Conservation (phyloP, 2,329 filamentous ascomycete genomes). For the Aspergillus candidus region DNA sequence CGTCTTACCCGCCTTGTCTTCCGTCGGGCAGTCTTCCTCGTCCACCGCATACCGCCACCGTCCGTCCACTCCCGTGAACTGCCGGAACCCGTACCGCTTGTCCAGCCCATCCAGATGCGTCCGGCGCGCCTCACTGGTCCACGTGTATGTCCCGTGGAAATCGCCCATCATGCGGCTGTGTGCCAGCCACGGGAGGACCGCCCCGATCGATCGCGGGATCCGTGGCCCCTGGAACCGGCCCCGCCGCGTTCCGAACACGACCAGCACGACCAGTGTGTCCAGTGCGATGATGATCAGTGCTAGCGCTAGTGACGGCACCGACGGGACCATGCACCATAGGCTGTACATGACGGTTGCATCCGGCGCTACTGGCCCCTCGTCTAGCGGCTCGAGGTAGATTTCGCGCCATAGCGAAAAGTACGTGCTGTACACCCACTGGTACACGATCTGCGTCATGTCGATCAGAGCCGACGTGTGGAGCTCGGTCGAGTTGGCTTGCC, state of each 20-base stretch:
- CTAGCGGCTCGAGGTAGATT: slow-evolving; percentile 24
- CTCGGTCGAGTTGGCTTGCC: slow-evolving; percentile 17
- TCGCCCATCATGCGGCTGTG: slow-evolving; percentile 30
- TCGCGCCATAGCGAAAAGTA: slow-evolving; percentile 32
- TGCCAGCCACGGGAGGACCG: slow-evolving; percentile 30
- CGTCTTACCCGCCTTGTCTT: slow-evolving; percentile 2
- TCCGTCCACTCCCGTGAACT: slow-evolving; percentile 24
- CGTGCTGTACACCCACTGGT: slow-evolving; percentile 32
- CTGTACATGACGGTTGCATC: slow-evolving; percentile 25
- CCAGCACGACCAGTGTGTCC: slow-evolving; percentile 27
- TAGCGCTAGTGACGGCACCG: slow-evolving; percentile 22
- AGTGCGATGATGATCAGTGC: slow-evolving; percentile 26
- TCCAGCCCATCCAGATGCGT: slow-evolving; percentile 20
- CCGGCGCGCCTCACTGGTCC: slow-evolving; percentile 24
- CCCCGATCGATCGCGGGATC: slow-evolving; percentile 30
- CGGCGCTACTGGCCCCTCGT: slow-evolving; percentile 12
- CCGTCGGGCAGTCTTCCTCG: slow-evolving; percentile 17
- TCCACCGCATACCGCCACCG: slow-evolving; percentile 30
- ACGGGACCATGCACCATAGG: slow-evolving; percentile 28
- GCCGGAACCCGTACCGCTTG: slow-evolving; percentile 29
- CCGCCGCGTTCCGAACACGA: slow-evolving; percentile 29
- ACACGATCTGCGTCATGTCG: slow-evolving; percentile 23
- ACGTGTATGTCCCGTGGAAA: slow-evolving; percentile 24
- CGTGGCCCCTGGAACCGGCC: slow-evolving; percentile 29
- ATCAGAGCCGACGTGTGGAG: slow-evolving; percentile 20